Evolutionary conservation across 2,329 filamentous ascomycete genomes (phyloP).

Genomic region (Cryphonectria carpinicola): DNA sequence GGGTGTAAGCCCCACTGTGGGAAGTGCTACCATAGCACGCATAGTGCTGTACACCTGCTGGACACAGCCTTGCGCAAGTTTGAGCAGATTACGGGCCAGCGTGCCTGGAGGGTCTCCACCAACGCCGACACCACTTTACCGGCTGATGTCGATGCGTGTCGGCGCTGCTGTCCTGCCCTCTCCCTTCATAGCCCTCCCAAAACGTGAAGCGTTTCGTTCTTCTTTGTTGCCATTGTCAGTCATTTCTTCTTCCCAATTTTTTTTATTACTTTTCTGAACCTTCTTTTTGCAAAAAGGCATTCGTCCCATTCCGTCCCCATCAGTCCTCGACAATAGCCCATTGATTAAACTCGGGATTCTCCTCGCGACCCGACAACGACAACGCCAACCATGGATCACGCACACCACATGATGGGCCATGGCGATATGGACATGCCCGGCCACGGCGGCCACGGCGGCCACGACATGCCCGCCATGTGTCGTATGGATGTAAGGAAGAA

Average conservation of each 20-base stretch:
- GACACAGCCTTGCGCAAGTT: constrained; percentile 10
- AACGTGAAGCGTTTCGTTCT: not conserved
- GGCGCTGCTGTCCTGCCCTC: not conserved
- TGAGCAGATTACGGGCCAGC: constrained; percentile 13
- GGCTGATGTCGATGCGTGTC: not conserved
- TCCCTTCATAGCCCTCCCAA: constrained; percentile 1
- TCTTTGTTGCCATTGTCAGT: not conserved
- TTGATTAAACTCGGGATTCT: not conserved
- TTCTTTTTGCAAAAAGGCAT: not conserved
- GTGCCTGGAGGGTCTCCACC: not conserved
- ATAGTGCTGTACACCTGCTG: not conserved
- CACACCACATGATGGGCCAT: constrained; percentile 49
- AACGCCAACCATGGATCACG: constrained; percentile 49
- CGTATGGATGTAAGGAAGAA: constrained; percentile 80
- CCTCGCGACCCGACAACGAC: not conserved
- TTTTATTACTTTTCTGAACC: no score
- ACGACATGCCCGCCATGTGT: constrained; percentile 69
- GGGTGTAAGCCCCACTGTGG: not conserved
- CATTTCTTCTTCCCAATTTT: no score
- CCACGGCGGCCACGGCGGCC: constrained; percentile 59
- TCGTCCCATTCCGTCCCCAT: not conserved
- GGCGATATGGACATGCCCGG: constrained; percentile 43
- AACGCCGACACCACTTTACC: not conserved
- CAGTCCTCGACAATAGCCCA: not conserved
- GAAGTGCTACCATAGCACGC: not conserved